Percentiles rank a stretch among this genome's conserved stretches.
Evolutionary conservation across 768 basidiomycete genomes (phyloP).

Genomic region (Mycena latifolia): DNA sequence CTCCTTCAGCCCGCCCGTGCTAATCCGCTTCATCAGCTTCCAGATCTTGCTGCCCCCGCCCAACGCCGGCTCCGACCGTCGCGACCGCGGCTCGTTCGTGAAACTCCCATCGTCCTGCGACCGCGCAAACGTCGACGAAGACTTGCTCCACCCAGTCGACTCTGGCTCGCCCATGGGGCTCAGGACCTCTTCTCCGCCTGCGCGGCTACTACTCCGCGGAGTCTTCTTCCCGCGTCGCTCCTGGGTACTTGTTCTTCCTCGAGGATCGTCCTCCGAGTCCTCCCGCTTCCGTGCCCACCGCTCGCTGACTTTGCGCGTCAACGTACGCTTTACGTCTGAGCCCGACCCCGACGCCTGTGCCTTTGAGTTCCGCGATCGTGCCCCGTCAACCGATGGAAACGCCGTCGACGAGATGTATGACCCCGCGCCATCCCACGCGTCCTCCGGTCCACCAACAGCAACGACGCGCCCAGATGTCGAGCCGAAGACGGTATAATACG

Average conservation of each 20-base stretch:
- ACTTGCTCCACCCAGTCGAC: constrained; percentile 10
- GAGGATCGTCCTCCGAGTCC: constrained; percentile 33
- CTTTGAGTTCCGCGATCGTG: constrained; percentile 25
- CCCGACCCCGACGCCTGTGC: constrained; percentile 29
- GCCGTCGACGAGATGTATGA: constrained; percentile 34
- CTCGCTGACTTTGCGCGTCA: constrained; percentile 35
- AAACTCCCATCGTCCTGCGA: constrained; percentile 13
- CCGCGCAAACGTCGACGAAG: background rate
- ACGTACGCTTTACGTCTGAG: constrained; percentile 29
- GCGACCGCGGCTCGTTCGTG: constrained; percentile 33
- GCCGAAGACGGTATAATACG: constrained; percentile 73
- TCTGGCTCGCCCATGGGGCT: constrained; percentile 16
- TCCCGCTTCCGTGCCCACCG: constrained; percentile 34
- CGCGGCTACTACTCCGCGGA: constrained; percentile 24
- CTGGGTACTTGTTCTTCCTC: constrained; percentile 24
- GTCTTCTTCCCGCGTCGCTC: constrained; percentile 20
- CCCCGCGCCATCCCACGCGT: constrained; percentile 45
- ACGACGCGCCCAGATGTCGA: constrained; percentile 57
- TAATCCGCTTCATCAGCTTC: constrained; percentile 80
- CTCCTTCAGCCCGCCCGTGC: constrained; percentile 72
- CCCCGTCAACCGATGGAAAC: constrained; percentile 35
- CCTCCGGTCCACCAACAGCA: constrained; percentile 58
- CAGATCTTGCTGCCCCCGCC: constrained; percentile 64
- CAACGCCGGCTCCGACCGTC: constrained; percentile 37
- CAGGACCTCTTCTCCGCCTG: background rate